A percentile compares a stretch with the other conserved stretches of the same genome.
Evolutionary conservation across 331 rosid genomes (phyloP).

Genomic region (Phaseolus coccineus): DNA sequence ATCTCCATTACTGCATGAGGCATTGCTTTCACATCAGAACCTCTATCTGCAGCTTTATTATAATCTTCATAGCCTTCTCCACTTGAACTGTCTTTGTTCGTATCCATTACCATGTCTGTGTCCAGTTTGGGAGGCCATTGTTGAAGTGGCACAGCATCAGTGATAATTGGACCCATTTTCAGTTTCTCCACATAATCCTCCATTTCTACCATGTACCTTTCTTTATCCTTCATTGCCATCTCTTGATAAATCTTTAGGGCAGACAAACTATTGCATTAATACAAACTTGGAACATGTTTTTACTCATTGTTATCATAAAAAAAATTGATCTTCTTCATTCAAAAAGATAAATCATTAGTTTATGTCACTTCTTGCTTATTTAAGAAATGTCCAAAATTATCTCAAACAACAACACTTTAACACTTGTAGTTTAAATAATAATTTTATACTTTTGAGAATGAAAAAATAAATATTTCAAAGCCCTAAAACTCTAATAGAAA

Average conservation of each 20-base stretch:
- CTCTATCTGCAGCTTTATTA: constrained; percentile 45
- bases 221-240: constrained; percentile 85
- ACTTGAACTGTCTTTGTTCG: constrained; percentile 60
- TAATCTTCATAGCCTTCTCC: constrained; percentile 61
- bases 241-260: constrained; percentile 81
- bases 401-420: too few relatives aligned
- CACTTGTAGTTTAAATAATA: too few relatives aligned
- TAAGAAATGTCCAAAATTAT: too few relatives aligned
- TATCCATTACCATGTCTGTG: constrained; percentile 52
- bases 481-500: too few relatives aligned
- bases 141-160: constrained; percentile 78
- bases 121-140: constrained; percentile 67
- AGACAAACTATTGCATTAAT: not conserved
- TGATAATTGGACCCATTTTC: constrained; percentile 64
- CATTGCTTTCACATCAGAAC: constrained; percentile 41
- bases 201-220: constrained; percentile 83
- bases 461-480: too few relatives aligned
- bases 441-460: too few relatives aligned
- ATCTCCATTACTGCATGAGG: constrained; percentile 35
- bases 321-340: too few relatives aligned
- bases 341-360: too few relatives aligned
- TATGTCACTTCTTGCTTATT: too few relatives aligned
- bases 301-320: too few relatives aligned
- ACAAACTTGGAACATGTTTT: too few relatives aligned
- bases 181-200: constrained; percentile 73